A percentile compares a stretch with the other conserved stretches of the same genome.
These are phyloP conservation scores for Backusella westeae DNA, from an alignment of 192 early-diverging fungal genomes.

Conservation along the genomic window DNA sequence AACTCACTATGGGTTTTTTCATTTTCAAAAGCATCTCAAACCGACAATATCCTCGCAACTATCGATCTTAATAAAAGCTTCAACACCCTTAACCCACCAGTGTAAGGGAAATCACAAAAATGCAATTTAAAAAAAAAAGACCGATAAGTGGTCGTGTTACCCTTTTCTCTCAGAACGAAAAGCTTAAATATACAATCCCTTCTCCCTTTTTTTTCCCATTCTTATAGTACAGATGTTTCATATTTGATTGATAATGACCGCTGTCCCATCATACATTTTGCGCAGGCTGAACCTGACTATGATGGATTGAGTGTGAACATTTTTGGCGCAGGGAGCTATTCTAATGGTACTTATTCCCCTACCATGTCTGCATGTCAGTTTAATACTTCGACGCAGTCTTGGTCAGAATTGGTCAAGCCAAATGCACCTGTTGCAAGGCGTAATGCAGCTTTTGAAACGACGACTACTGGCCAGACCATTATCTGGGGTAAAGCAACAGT, in stretches of 20 bases:
- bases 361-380: background rate
- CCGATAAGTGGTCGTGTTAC: background rate
- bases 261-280: conserved; percentile 8
- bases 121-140: background rate
- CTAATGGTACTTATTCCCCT: background rate
- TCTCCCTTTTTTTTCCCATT: background rate
- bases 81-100: background rate
- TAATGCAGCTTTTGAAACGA: conserved; percentile 1
- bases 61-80: conserved; percentile 11
- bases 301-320: conserved; percentile 11
- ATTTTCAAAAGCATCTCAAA: background rate
- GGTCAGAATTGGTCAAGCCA: background rate
- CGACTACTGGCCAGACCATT: background rate
- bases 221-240: background rate
- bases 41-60: background rate
- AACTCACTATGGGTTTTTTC: conserved; percentile 15
- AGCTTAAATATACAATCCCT: background rate
- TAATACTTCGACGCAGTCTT: background rate
- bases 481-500: conserved; percentile 9
- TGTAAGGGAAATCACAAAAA: background rate
- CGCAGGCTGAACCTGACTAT: background rate
- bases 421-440: conserved; percentile 1
- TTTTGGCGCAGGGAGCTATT: conserved; percentile 10
- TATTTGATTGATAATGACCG: background rate
- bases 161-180: background rate